A percentile compares a stretch with the other conserved stretches of the same genome.
These are phyloP conservation scores for Daldinia vernicosa DNA, from an alignment of 495 filamentous ascomycete genomes.

Conservation along the genomic window DNA sequence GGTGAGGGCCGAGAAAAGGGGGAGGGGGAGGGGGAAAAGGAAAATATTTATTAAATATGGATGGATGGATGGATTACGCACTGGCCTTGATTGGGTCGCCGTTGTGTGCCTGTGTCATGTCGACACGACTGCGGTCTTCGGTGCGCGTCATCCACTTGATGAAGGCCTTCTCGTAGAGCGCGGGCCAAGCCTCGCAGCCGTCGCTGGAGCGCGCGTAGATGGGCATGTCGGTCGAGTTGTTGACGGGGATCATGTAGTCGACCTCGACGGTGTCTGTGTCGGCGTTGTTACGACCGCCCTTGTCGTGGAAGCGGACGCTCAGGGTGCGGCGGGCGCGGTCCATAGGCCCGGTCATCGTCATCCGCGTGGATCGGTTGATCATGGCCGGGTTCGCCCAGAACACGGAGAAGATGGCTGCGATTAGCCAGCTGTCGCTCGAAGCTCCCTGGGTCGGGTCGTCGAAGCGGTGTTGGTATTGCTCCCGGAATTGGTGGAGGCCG, in stretches of 20 bases:
- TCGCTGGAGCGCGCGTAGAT: constrained; percentile 50
- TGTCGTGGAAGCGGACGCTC: constrained; percentile 48
- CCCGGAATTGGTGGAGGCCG: constrained; percentile 27
- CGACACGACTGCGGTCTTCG: constrained; percentile 36
- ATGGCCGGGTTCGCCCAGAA: constrained; percentile 48
- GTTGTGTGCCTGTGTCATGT: constrained; percentile 45
- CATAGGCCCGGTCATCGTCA: background rate
- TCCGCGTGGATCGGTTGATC: constrained; percentile 43
- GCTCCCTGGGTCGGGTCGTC: constrained; percentile 52
- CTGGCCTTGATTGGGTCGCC: constrained; percentile 52
- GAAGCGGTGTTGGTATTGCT: constrained; percentile 41
- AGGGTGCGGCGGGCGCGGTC: constrained; percentile 29
- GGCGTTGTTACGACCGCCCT: constrained; percentile 52
- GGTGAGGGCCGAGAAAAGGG: background rate
- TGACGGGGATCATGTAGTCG: constrained; percentile 49
- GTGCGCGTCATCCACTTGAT: constrained; percentile 46
- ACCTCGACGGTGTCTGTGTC: constrained; percentile 48
- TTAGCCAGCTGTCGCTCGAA: constrained; percentile 47
- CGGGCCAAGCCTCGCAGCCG: constrained; percentile 49
- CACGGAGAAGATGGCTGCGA: constrained; percentile 51
- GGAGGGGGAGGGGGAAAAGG: background rate
- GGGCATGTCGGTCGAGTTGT: constrained; percentile 49
- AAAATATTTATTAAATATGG: background rate
- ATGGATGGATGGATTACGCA: background rate
- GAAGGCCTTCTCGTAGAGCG: constrained; percentile 56